Base-by-base conservation (phyloP, 192 early-diverging fungal genomes). In the Gaertneriomyces semiglobifer region DNA sequence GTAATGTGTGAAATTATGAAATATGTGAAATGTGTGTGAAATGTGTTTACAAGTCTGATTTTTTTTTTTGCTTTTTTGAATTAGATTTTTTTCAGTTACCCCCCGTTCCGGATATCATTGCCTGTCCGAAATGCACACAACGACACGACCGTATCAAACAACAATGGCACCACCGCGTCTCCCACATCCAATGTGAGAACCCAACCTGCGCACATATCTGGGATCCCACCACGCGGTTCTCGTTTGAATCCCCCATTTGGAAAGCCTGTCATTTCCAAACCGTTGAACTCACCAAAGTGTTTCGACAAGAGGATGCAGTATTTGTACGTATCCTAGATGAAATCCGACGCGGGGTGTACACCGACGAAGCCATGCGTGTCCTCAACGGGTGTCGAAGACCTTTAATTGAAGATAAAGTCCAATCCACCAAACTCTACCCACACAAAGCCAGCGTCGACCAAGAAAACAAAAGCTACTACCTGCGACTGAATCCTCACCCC, bases 241-340 rank as follows among this genome's bases (percentile, higher is more conserved):
- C 63, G 0, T 65, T 65, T 43, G 63, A 65, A 41, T 38, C 52
- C n/a, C 12, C 63, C 11, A 7, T 6, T 1, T 65, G 63, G 63
- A 56, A 54, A 16, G 53, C 18, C n/a, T 56, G 50, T 18, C 16
- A 56, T 42, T 90, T 38, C 74, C 8, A 65, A 42, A 56, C 3
- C n/a, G 63, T 65, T 4, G 52, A 89, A 69, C 64, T 96, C 53
- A 86, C 79, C 4, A 80, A 87, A 47, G 89, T 94, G 19, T 96
- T 91, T 62, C 76, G 93, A 25, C 93, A 96, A 65, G 88, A 84
- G 69, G 92, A 96, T 72, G 68, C 77, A 77, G 80, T 59, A 19
- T 90, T 96, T 65, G 78, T 92, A 52, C 73, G 84, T n/a, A 88
- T 94, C 73, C 79, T 96, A 25, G 92, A 92, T 63, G 92, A 96